phyloP scores from a whole-genome alignment of 441 rosid species.

The Biscutella laevigata region DNA sequence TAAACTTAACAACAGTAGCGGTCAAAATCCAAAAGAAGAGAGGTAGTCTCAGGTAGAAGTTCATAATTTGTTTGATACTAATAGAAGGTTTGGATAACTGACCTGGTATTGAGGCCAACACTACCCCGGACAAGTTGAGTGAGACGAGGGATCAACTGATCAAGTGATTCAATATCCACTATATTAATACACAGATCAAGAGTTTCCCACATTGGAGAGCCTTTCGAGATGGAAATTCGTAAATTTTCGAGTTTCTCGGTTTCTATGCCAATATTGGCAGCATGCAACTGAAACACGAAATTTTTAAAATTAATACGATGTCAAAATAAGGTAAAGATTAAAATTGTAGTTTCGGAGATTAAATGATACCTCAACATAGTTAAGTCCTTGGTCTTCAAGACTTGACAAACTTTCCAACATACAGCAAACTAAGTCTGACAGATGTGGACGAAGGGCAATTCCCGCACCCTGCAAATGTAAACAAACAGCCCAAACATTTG shows the following conservation, averaged over 20 bases:
- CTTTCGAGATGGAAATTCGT: constrained; percentile 86
- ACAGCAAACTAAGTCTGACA: constrained; percentile 88
- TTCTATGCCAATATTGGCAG: constrained; percentile 88
- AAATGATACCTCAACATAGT: constrained; percentile 80
- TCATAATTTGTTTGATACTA: background rate
- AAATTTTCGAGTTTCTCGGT: constrained; percentile 90
- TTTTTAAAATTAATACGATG: background rate
- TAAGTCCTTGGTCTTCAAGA: constrained; percentile 97
- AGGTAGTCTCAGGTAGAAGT: background rate
- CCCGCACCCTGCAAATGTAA: constrained; percentile 74
- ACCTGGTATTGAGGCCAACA: constrained; percentile 98
- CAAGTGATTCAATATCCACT: constrained; percentile 63
- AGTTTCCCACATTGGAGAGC: constrained; percentile 99
- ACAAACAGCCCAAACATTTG: constrained; percentile 10
- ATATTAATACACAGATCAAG: constrained; percentile 88
- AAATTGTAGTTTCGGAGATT: constrained; percentile 14
- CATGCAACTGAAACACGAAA: constrained; percentile 68
- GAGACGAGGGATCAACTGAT: constrained; percentile 79
- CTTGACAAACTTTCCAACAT: constrained; percentile 99
- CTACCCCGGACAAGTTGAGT: constrained; percentile 82
- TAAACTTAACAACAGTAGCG: background rate
- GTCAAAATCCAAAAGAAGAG: background rate
- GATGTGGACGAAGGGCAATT: constrained; percentile 78
- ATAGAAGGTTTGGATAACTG: constrained; percentile 22
- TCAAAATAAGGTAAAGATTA: constrained; percentile 7